Evolutionary conservation across 1,284 basidiomycete species (phyloP), one percentile per base, ranked within the genome.

Genomic region (Rhodotorula mucilaginosa): DNA sequence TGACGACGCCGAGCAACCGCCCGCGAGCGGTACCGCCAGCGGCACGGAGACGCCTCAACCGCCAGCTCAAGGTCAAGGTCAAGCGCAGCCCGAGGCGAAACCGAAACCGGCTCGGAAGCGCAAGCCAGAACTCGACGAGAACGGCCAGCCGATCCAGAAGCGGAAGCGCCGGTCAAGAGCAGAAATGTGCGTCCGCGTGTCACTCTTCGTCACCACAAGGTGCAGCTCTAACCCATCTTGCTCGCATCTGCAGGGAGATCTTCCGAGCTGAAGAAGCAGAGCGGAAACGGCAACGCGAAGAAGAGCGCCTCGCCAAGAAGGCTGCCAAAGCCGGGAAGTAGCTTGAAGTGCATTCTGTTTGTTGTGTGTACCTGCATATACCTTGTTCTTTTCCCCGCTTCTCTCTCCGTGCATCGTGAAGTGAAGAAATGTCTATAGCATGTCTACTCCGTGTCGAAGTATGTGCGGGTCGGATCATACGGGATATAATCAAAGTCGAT

Each of bases 61-160:
- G 61, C 62, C 10, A 44, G 39, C 39, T 44, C 39, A 44, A 44
- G 39, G 10, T 44, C 39, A 44, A 44, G 39, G 10, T 44, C 39
- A 44, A 44, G 39, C 39, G 1, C 39, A 44, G 8, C 39, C 34
- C 13, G 64, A 46, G 44, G 29, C 67, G 12, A 67, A 67, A 44
- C 67, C 69, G 4, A 68, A 67, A 46, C 58, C 71, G 29, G 65
- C 67, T 7, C 47, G 71, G 48, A 74, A 72, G 66, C 59, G 72
- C 34, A 70, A 71, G 65, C 54, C 15, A 6, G 70, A 73, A 31
- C 56, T 68, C 5, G 73, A 68, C 46, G 73, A 65, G 61, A 66
- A 73, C 31, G 73, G 71, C n/a, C 23, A 75, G 58, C 74, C 74
- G 21, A 75, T 74, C 51, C 23, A 65, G 51, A 76, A 74, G 66